Conservation (phyloP, 345 rosid genomes). For the Gossypium raimondii region DNA sequence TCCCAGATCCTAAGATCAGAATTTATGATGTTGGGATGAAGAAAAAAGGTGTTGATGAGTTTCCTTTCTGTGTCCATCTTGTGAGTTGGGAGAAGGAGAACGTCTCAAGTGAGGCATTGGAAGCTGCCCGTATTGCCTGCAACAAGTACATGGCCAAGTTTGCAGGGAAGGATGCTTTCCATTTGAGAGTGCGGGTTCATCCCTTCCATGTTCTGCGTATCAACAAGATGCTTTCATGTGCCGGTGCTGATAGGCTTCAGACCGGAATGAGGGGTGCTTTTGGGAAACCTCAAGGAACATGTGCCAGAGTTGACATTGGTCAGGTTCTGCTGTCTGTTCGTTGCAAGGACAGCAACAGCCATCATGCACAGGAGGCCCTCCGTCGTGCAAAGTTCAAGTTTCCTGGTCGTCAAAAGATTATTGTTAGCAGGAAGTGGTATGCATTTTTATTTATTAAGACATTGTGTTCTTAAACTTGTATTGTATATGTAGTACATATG, state of each 20-base stretch:
- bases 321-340: conserved; percentile 58
- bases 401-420: conserved; percentile 59
- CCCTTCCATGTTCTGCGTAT: conserved; percentile 56
- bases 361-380: conserved; percentile 57
- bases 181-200: conserved; percentile 53
- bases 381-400: conserved; percentile 60
- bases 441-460: background rate
- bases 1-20: conserved; percentile 57
- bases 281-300: conserved; percentile 53
- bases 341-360: conserved; percentile 49
- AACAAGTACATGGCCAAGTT: conserved; percentile 57
- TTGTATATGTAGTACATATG: background rate
- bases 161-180: conserved; percentile 64
- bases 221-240: conserved; percentile 72
- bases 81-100: conserved; percentile 72
- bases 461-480: background rate
- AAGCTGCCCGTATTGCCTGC: conserved; percentile 68
- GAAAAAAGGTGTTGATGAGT: conserved; percentile 59
- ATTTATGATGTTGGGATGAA: conserved; percentile 68
- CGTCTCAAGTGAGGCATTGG: conserved; percentile 60
- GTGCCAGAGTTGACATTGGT: conserved; percentile 51
- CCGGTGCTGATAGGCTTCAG: conserved; percentile 68
- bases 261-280: conserved; percentile 65
- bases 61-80: conserved; percentile 60
- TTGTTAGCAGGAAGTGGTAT: conserved; percentile 62